phyloP scores from a whole-genome alignment of 2,329 filamentous ascomycete genomes.

The Atkinsonella texensis region DNA sequence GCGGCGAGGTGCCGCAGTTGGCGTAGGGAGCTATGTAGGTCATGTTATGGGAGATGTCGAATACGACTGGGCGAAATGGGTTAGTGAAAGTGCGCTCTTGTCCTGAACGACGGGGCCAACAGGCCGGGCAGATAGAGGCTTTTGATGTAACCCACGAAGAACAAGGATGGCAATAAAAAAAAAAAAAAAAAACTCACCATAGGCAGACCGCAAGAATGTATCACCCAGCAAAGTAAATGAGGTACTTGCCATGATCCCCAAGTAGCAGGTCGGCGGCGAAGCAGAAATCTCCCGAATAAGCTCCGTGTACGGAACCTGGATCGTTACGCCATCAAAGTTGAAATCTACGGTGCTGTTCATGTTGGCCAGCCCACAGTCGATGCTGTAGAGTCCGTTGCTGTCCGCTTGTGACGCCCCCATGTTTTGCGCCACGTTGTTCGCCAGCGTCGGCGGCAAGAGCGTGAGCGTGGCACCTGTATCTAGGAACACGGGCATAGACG shows the following conservation, averaged over 20 bases:
- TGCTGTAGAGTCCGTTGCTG: constrained; percentile 31
- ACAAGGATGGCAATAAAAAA: no score
- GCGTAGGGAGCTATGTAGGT: constrained; percentile 38
- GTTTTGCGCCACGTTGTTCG: constrained; percentile 34
- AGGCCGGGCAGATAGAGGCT: no score
- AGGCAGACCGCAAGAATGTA: constrained; percentile 40
- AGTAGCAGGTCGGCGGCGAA: constrained; percentile 27
- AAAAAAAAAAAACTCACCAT: constrained; percentile 22
- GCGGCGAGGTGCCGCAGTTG: constrained; percentile 30
- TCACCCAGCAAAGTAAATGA: constrained; percentile 40
- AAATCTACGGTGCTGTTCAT: constrained; percentile 35
- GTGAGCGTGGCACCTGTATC: constrained; percentile 61
- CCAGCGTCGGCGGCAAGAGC: constrained; percentile 48
- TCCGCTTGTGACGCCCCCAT: constrained; percentile 31
- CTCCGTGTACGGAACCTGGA: constrained; percentile 38
- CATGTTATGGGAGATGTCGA: constrained; percentile 36
- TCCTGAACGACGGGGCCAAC: no score
- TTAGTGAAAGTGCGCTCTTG: neutral
- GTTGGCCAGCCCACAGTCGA: constrained; percentile 31
- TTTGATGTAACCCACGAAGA: no score
- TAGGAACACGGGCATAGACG: constrained; percentile 46
- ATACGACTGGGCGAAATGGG: constrained; percentile 26
- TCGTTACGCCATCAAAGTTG: constrained; percentile 32
- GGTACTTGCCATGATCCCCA: constrained; percentile 36
- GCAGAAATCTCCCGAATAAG: constrained; percentile 22